These are phyloP conservation scores for Phytopythium litorale DNA, from an alignment of 352 stramenopile genomes.

Conservation along the genomic window DNA sequence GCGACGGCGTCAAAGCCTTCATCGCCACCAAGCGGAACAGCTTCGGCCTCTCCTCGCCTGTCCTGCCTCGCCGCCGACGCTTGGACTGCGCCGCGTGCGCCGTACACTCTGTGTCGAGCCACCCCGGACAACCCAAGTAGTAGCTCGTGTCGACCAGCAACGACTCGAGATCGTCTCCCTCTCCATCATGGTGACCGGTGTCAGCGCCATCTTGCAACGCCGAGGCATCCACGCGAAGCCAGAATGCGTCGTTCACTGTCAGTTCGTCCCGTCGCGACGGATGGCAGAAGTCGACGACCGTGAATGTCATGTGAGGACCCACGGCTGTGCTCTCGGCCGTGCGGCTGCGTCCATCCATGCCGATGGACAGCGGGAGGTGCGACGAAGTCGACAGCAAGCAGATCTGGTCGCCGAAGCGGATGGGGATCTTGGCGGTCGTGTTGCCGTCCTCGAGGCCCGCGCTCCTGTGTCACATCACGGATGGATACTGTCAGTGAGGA, in stretches of 20 bases:
- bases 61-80: not conserved
- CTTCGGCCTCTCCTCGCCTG: slow-evolving; percentile 7
- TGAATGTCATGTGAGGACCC: slow-evolving; percentile 62
- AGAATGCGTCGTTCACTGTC: slow-evolving; percentile 42
- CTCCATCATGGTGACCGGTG: not conserved
- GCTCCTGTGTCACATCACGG: slow-evolving; percentile 13
- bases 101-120: slow-evolving; percentile 25
- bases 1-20: slow-evolving; percentile 42
- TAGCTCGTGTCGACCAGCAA: slow-evolving; percentile 52
- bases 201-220: not conserved
- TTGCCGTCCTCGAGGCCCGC: slow-evolving; percentile 38
- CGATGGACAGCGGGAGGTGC: slow-evolving; percentile 46
- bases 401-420: slow-evolving; percentile 60
- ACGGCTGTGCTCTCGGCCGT: slow-evolving; percentile 13
- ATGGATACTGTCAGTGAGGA: not conserved
- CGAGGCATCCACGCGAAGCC: slow-evolving; percentile 40
- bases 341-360: slow-evolving; percentile 33
- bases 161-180: slow-evolving; percentile 26
- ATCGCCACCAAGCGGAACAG: slow-evolving; percentile 53
- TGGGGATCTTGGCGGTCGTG: slow-evolving; percentile 34
- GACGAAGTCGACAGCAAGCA: slow-evolving; percentile 45
- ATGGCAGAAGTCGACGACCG: slow-evolving; percentile 55
- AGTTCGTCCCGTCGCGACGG: slow-evolving; percentile 39
- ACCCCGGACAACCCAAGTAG: slow-evolving; percentile 51
- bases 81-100: not conserved